These are phyloP conservation scores for Trichoderma afroharzianum DNA, from an alignment of 2,329 filamentous ascomycete genomes.

Conservation along the genomic window DNA sequence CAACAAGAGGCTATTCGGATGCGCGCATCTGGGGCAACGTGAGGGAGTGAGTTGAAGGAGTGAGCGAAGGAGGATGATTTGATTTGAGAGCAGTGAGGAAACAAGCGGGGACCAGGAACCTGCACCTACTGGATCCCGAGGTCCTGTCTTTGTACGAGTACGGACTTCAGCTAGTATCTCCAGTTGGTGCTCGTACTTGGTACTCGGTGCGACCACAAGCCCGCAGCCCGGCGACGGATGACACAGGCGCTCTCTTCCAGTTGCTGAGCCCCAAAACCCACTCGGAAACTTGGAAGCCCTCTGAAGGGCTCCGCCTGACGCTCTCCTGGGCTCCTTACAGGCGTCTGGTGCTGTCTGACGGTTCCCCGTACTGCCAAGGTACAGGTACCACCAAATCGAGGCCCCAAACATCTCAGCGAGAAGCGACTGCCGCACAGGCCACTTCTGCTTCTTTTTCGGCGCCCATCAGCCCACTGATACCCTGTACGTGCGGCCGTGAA, in stretches of 20 bases:
- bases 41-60: neutral
- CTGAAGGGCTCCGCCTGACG: neutral
- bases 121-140: neutral
- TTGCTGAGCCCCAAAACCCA: conserved; percentile 14
- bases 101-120: neutral
- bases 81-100: neutral
- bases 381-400: neutral
- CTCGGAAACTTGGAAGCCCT: neutral
- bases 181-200: neutral
- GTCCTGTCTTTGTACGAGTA: too few species aligned
- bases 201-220: neutral
- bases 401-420: neutral
- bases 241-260: neutral
- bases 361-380: neutral
- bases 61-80: neutral
- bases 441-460: neutral
- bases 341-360: neutral
- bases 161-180: too few species aligned
- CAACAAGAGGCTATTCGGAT: neutral
- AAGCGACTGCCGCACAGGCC: neutral
- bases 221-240: neutral
- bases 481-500: neutral
- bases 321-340: neutral
- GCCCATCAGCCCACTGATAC: conserved; percentile 5
- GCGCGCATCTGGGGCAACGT: neutral